Evolutionary conservation across 2,329 filamentous ascomycete species (phyloP), one percentile per base, ranked within the genome.

Genomic region (Elsinoe ampelina): DNA sequence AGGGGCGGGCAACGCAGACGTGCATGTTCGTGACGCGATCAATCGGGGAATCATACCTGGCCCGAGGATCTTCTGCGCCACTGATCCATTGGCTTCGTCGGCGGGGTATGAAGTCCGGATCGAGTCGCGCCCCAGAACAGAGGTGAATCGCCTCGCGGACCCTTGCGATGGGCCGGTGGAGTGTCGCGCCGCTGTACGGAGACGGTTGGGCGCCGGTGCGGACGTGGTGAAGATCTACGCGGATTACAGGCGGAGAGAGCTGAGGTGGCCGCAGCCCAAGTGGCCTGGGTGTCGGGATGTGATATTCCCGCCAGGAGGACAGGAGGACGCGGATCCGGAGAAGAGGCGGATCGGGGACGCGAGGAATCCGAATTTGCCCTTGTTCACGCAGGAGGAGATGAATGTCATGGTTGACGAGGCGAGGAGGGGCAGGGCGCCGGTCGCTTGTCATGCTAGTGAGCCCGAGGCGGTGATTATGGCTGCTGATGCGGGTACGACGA

Each of bases 1-100:
- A 62, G 73, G 73, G 0, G 71, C 80, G 58, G 69, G 71, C 26
- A 73, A 75, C 36, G 73, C 73, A 26, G 79, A 82, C 63, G 73
- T 73, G 38, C 74, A 74, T 55, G 65, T 82, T 2, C 72, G 79
- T 8, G 77, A 82, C 63, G 73, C 75, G 34, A 74, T 82, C 62
- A 78, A 78, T 59, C 75, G 79, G 5, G 79, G 78, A 3, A 63
- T 82, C 10, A 75, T 73, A 1, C 77, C 78, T 0, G 80, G 80
- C 0, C 79, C 80, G 0, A 73, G 80, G 2, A 70, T 82, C 38
- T 80, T 80, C 63, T 79, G 81, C 26, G 76, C 77, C 2, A 80
- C 78, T 0, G 72, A 77, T 56, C 72, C 72, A 17, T 67, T 82
- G 11, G 76, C 78, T 4, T 75, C 72, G 38, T 75, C 72, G 8